A percentile compares a stretch with the other conserved stretches of the same genome.
phyloP scores from a whole-genome alignment of 768 basidiomycete genomes.

The Myochromella boudieri region DNA sequence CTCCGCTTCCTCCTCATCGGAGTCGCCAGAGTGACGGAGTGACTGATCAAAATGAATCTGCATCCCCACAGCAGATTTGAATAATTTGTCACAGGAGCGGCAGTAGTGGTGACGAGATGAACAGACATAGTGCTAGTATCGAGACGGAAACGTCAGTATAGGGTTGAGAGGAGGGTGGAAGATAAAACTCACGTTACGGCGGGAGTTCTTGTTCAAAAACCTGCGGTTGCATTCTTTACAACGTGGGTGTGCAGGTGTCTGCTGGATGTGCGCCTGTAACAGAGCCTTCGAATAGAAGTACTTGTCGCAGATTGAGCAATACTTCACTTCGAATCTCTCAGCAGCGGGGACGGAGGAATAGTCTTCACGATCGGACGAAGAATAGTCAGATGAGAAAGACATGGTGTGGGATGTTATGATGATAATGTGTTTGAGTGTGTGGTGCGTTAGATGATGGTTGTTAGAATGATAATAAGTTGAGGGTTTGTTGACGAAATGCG shows the following conservation, averaged over 20 bases:
- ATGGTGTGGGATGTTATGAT: neutral
- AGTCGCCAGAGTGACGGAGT: conserved; percentile 10
- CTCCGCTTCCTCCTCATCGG: conserved; percentile 8
- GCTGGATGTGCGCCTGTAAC: conserved; percentile 5
- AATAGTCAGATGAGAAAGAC: neutral
- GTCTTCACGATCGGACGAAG: too few species aligned
- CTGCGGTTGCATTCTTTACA: conserved; percentile 9
- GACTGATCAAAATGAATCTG: conserved; percentile 9
- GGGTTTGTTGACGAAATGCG: neutral
- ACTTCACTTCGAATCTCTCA: conserved; percentile 2
- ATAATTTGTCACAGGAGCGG: conserved; percentile 6
- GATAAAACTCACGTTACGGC: conserved; percentile 3
- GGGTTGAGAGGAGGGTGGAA: neutral
- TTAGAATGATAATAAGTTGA: neutral
- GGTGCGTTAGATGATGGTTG: neutral
- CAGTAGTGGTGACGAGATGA: conserved; percentile 12
- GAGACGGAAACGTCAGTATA: neutral
- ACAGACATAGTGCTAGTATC: conserved; percentile 2
- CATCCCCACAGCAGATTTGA: conserved; percentile 4
- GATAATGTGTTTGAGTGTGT: neutral
- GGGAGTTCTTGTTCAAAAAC: conserved; percentile 10
- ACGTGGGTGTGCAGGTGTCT: conserved; percentile 6
- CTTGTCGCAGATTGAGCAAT: conserved; percentile 11
- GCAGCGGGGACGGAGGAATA: neutral
- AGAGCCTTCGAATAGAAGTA: conserved; percentile 8